Percentiles rank a stretch among this genome's conserved stretches.
Evolutionary conservation across 352 stramenopile genomes (phyloP).

Genomic region (Globisporangium irregulare): DNA sequence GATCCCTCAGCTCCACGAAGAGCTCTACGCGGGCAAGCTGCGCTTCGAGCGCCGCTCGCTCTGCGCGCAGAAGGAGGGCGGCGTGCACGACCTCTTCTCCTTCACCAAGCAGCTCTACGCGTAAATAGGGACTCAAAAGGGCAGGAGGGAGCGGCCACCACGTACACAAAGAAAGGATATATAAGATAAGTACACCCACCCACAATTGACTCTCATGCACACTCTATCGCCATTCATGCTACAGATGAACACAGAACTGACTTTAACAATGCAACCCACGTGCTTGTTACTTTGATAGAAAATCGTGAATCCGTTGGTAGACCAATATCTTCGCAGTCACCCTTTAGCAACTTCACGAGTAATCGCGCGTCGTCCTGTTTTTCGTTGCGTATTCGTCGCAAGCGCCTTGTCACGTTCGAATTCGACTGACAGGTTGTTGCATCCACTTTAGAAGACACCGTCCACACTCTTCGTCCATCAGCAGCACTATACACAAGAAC

Average conservation of each 20-base stretch:
- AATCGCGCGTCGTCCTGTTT: too few relatives aligned
- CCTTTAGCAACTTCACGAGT: too few relatives aligned
- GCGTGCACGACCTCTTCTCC: constrained; percentile 96
- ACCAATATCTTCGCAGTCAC: too few relatives aligned
- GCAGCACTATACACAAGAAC: background rate
- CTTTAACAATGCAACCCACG: too few relatives aligned
- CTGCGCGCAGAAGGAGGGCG: constrained; percentile 97
- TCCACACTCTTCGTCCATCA: background rate
- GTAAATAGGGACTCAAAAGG: constrained; percentile 14
- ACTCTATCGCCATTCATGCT: background rate
- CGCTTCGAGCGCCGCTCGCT: constrained; percentile 96
- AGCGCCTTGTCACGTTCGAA: too few relatives aligned
- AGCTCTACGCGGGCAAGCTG: constrained; percentile 69
- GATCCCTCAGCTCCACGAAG: constrained; percentile 81
- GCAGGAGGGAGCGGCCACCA: background rate
- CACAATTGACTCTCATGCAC: background rate
- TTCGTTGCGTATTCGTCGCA: too few relatives aligned
- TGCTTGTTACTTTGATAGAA: too few relatives aligned
- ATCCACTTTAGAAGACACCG: background rate
- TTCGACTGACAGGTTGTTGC: background rate
- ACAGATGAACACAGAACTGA: too few relatives aligned
- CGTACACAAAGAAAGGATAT: background rate
- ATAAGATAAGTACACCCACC: background rate
- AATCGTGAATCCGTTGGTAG: too few relatives aligned
- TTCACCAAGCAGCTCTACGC: constrained; percentile 90